phyloP scores from a whole-genome alignment of 768 basidiomycete genomes.

The Suillus decipiens region DNA sequence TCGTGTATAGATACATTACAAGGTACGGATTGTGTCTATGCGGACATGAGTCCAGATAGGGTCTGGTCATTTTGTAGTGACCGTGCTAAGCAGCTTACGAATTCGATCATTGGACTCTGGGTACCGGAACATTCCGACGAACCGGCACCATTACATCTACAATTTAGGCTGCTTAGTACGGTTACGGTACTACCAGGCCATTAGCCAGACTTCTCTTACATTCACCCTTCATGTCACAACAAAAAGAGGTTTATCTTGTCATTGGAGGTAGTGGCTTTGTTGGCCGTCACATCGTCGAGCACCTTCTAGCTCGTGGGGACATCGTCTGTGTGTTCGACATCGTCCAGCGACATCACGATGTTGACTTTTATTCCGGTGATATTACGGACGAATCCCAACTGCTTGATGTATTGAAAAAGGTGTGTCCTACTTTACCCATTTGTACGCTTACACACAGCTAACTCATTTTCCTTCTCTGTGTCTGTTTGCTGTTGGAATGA shows the following conservation, averaged over 20 bases:
- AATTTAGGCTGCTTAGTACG: no score
- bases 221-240: slow-evolving; percentile 11
- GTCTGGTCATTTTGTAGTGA: no score
- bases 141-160: no score
- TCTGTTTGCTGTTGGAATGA: neutral
- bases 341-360: slow-evolving; percentile 86
- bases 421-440: slow-evolving; percentile 32
- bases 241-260: slow-evolving; percentile 79
- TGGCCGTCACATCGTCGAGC: slow-evolving; percentile 88
- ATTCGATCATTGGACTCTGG: no score
- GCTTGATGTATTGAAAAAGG: slow-evolving; percentile 71
- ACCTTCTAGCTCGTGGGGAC: slow-evolving; percentile 77
- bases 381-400: slow-evolving; percentile 79
- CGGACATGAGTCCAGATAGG: no score
- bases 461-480: neutral
- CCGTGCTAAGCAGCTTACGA: no score
- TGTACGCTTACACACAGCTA: neutral
- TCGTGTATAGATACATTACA: no score
- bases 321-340: slow-evolving; percentile 87
- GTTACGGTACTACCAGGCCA: no score
- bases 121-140: no score
- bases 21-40: no score
- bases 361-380: slow-evolving; percentile 88
- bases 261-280: slow-evolving; percentile 94
- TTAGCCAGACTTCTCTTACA: neutral